Base-by-base conservation (phyloP, 1,284 basidiomycete genomes). In the Ganoderma resinaceum region DNA sequence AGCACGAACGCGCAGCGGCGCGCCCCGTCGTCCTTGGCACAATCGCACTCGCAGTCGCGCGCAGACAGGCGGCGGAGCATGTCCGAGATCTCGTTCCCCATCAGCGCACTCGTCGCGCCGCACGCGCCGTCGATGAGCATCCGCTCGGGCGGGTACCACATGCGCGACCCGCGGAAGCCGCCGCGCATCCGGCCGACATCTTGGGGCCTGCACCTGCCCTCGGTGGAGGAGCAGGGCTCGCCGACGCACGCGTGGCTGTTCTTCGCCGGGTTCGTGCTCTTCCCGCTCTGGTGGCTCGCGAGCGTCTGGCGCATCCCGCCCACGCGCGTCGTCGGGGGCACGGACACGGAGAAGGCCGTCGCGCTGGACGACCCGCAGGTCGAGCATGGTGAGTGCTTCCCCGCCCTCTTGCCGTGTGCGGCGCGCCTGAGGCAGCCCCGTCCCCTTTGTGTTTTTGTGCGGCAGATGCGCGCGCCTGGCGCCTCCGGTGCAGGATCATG, bases 281-380 rank as follows among this genome's bases (percentile, higher is more conserved):
- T 93, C 72, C 90, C 91, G n/a, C 58, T 91, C 16, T 93, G 92
- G 92, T 94, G 91, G 90, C 73, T 88, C 67, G 90, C 88, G n/a
- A 84, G 86, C 14, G 82, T 92, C 70, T 82, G 87, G 73, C 81
- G 81, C 33, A 85, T 89, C 42, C 90, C 89, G 16, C 80, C 78
- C 74, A 94, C 91, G 57, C 82, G 91, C 72, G 82, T 82, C 52
- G 83, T 90, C 37, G 90, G 88, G 31, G 87, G 82, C 40, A 81
- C 82, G 53, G 87, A 88, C 69, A 82, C 82, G 62, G 91, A 92
- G 80, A 92, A 92, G 76, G 89, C 86, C 14, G 90, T 93, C 11
- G 81, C 89, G 26, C 80, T 93, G 55, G 92, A 93, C 74, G 91
- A 93, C 78, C 91, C 91, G 29, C 91, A 93, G 75, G 86, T 93